A percentile compares a stretch with the other conserved stretches of the same genome.
These are phyloP conservation scores for Periconia digitata DNA, from an alignment of 2,329 filamentous ascomycete genomes.

Conservation along the genomic window DNA sequence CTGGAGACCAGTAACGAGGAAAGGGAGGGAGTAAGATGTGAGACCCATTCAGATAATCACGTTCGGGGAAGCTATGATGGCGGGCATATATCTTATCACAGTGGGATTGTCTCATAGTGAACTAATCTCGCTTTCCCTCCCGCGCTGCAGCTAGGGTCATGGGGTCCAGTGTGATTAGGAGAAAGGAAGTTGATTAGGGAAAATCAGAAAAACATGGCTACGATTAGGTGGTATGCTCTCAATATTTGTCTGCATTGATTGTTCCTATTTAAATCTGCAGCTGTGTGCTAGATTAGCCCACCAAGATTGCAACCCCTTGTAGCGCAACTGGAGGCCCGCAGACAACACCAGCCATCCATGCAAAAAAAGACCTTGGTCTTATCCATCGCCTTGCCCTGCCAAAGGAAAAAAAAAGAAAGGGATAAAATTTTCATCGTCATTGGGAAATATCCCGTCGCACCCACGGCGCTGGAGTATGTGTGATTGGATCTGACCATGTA, in stretches of 20 bases:
- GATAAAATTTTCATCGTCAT: slow-evolving; percentile 2
- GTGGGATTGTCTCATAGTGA: neutral
- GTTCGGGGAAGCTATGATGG: neutral
- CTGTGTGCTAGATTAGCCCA: neutral
- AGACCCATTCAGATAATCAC: neutral
- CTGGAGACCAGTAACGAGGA: too few species aligned
- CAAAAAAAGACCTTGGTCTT: neutral
- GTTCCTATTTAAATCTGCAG: neutral
- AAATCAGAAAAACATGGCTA: too few species aligned
- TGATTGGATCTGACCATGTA: neutral
- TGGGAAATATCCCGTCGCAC: neutral
- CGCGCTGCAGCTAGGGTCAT: too few species aligned
- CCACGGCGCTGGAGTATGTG: neutral
- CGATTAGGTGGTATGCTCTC: too few species aligned
- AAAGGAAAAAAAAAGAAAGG: neutral
- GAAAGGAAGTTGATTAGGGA: too few species aligned
- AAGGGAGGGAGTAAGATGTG: too few species aligned
- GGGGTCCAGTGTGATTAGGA: too few species aligned
- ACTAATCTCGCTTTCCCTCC: neutral
- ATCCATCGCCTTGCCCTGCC: neutral
- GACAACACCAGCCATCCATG: neutral
- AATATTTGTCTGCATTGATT: slow-evolving; percentile 4
- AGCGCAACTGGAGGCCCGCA: neutral
- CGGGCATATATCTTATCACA: neutral
- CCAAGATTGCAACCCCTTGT: neutral